Conservation (phyloP, 2,329 filamentous ascomycete species). For the Diaporthe citrichinensis region DNA sequence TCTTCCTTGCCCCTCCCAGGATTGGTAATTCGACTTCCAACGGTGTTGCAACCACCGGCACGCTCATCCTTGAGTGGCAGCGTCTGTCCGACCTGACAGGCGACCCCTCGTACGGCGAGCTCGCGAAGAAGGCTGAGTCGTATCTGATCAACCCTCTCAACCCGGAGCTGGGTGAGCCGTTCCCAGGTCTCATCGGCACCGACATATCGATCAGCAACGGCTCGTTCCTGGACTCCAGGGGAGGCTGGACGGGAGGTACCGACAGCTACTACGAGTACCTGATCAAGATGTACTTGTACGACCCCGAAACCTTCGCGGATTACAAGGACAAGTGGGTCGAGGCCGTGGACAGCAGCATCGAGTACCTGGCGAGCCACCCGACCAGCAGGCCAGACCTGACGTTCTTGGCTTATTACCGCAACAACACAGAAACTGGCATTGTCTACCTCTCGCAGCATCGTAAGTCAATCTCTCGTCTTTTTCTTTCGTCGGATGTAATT, state of each 20-base stretch:
- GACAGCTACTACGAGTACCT: slow-evolving; percentile 93
- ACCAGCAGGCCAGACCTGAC: slow-evolving; percentile 77
- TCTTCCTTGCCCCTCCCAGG: slow-evolving; percentile 70
- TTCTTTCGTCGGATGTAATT: neutral
- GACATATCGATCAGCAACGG: slow-evolving; percentile 76
- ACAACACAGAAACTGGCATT: slow-evolving; percentile 51
- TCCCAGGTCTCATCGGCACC: slow-evolving; percentile 81
- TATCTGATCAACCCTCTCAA: slow-evolving; percentile 76
- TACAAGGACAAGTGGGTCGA: slow-evolving; percentile 83
- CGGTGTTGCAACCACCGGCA: slow-evolving; percentile 82
- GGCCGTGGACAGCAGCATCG: slow-evolving; percentile 82
- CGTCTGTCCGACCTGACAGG: slow-evolving; percentile 82
- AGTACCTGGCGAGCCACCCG: slow-evolving; percentile 79
- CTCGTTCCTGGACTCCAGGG: slow-evolving; percentile 74
- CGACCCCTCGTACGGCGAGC: slow-evolving; percentile 73
- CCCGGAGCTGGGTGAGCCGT: slow-evolving; percentile 76
- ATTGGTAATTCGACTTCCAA: slow-evolving; percentile 70
- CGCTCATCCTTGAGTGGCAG: slow-evolving; percentile 87
- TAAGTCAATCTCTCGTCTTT: slow-evolving; percentile 49
- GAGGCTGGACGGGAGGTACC: slow-evolving; percentile 83
- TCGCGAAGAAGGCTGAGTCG: slow-evolving; percentile 77
- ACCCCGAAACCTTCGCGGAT: slow-evolving; percentile 70
- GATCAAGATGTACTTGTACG: slow-evolving; percentile 92
- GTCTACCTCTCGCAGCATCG: slow-evolving; percentile 63
- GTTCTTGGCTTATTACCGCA: slow-evolving; percentile 74